phyloP scores from a whole-genome alignment of 78 protist species.

The Pigoraptor vietnamica region DNA sequence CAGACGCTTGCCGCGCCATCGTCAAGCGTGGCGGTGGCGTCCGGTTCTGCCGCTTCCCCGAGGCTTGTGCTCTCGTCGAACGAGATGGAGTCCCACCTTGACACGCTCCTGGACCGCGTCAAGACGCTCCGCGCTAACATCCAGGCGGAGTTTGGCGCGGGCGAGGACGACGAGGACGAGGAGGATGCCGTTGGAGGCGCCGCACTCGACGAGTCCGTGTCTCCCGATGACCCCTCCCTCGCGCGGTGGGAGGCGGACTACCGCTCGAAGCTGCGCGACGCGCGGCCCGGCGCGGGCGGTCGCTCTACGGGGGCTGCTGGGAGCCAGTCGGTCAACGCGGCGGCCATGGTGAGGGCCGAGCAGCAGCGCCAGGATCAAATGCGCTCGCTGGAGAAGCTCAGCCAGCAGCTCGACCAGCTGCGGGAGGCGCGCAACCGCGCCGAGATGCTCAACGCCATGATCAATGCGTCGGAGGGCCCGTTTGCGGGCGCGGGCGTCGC shows the following conservation, averaged over 20 bases:
- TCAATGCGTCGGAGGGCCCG: too few species aligned
- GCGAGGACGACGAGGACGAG: not conserved
- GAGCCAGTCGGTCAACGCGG: too few species aligned
- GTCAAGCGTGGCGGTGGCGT: not conserved
- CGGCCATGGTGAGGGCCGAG: too few species aligned
- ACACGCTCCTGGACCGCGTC: not conserved
- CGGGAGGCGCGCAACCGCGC: not conserved
- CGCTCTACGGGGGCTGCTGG: too few species aligned
- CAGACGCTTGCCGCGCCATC: not conserved
- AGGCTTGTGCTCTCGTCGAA: too few species aligned
- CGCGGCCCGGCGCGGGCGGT: too few species aligned
- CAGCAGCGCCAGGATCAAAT: not conserved
- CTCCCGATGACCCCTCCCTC: not conserved
- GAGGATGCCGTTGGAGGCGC: not conserved
- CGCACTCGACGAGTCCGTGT: not conserved
- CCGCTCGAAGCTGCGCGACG: not conserved
- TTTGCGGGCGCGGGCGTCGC: not conserved
- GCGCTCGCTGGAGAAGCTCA: not conserved
- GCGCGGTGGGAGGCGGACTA: not conserved
- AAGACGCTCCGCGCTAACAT: not conserved
- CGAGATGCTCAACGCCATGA: not conserved
- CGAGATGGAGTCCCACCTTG: not conserved
- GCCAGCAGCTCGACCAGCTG: not conserved
- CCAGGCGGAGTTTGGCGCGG: not conserved
- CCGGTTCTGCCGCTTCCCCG: too few species aligned